These are phyloP conservation scores for Dendryphion nanum DNA, from an alignment of 2,329 filamentous ascomycete genomes.

Conservation along the genomic window DNA sequence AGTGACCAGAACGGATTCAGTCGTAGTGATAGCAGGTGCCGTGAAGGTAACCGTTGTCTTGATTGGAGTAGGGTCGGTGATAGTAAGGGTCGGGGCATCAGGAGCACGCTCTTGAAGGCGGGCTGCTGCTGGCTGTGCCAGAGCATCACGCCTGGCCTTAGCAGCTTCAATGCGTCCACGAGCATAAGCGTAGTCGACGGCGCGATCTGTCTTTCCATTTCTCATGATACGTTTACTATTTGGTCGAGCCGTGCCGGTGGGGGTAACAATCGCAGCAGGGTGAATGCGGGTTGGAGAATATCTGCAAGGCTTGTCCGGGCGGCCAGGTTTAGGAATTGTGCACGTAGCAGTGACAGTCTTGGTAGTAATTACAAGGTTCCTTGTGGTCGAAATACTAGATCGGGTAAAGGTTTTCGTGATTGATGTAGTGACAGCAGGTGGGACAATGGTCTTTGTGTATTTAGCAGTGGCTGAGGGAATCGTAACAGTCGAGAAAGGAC, in stretches of 20 bases:
- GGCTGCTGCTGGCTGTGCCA: conserved; percentile 14
- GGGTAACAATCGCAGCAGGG: conserved; percentile 27
- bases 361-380: conserved; percentile 25
- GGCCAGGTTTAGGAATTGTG: conserved; percentile 29
- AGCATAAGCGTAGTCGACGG: conserved; percentile 33
- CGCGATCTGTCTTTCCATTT: conserved; percentile 26
- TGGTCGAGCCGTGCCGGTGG: conserved; percentile 17
- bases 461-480: conserved; percentile 32
- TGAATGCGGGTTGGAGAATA: conserved; percentile 37
- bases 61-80: conserved; percentile 28
- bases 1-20: conserved; percentile 22
- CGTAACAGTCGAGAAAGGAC: conserved; percentile 30
- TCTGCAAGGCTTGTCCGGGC: conserved; percentile 33
- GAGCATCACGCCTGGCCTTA: conserved; percentile 25
- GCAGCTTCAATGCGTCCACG: conserved; percentile 35
- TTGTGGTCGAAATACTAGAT: conserved; percentile 15
- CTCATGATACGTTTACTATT: conserved; percentile 19
- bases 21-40: conserved; percentile 26
- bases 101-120: conserved; percentile 33
- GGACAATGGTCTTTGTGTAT: conserved; percentile 30
- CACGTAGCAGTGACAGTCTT: conserved; percentile 40
- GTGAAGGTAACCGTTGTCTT: conserved; percentile 32
- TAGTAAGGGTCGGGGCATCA: conserved; percentile 34
- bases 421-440: conserved; percentile 25
- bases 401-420: conserved; percentile 25